phyloP scores from a whole-genome alignment of 768 basidiomycete species.

The Mycena rosella region DNA sequence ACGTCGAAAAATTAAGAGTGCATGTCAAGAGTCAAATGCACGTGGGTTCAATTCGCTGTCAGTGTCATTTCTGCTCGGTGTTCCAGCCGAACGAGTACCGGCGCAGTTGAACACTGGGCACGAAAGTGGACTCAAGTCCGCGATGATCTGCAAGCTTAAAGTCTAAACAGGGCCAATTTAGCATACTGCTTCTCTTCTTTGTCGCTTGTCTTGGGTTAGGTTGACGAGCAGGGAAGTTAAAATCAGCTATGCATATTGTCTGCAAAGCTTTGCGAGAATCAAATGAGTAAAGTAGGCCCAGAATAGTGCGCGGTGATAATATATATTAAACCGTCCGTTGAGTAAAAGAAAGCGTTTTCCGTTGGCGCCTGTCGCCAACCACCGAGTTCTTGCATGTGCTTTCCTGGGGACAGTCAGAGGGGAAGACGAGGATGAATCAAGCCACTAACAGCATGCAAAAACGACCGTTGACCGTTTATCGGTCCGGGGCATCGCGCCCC shows the following conservation, averaged over 20 bases:
- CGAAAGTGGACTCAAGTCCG: neutral
- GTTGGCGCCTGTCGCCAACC: neutral
- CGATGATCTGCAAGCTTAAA: neutral
- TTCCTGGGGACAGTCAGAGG: too few species aligned
- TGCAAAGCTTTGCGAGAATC: too few species aligned
- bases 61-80: slow-evolving; percentile 2
- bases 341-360: neutral
- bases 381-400: neutral
- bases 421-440: too few species aligned
- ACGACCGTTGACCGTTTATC: too few species aligned
- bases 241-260: too few species aligned
- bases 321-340: slow-evolving; percentile 14
- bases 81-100: too few species aligned
- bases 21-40: neutral
- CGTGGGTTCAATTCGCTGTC: slow-evolving; percentile 29
- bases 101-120: too few species aligned
- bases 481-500: too few species aligned
- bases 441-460: too few species aligned
- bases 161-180: neutral
- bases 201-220: too few species aligned
- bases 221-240: too few species aligned
- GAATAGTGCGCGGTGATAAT: slow-evolving; percentile 2
- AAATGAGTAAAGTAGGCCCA: neutral
- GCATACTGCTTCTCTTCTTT: neutral
- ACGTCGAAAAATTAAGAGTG: slow-evolving; percentile 17